Conservation (phyloP, 768 basidiomycete species). For the Phanerodontia chrysosporium region DNA sequence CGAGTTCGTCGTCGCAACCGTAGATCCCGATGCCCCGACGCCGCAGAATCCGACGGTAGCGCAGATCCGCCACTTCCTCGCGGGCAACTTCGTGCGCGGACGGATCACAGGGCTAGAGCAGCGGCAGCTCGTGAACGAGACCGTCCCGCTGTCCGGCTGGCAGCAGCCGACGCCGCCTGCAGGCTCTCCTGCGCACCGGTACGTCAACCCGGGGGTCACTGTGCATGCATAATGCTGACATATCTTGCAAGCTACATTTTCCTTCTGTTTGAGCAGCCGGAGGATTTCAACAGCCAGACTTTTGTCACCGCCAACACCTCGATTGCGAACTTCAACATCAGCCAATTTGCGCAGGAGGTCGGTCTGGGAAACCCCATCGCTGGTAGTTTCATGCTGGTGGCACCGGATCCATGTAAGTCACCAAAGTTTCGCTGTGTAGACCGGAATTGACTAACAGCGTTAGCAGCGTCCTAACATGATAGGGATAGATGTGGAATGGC, state of each 20-base stretch:
- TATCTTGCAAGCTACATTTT: slow-evolving; percentile 30
- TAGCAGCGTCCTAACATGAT: too few species aligned
- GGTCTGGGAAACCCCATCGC: slow-evolving; percentile 27
- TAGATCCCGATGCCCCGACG: slow-evolving; percentile 31
- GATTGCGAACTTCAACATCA: slow-evolving; percentile 28
- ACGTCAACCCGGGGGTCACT: too few species aligned
- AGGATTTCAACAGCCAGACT: slow-evolving; percentile 16
- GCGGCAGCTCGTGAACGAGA: slow-evolving; percentile 22
- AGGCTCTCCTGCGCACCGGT: slow-evolving; percentile 30
- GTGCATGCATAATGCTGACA: too few species aligned
- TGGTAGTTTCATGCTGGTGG: slow-evolving; percentile 29
- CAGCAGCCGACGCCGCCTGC: slow-evolving; percentile 27
- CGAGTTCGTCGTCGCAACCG: slow-evolving; percentile 27
- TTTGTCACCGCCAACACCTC: slow-evolving; percentile 27
- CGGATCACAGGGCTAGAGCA: not conserved
- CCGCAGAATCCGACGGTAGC: slow-evolving; percentile 24
- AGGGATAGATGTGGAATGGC: too few species aligned
- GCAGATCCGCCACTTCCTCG: slow-evolving; percentile 29
- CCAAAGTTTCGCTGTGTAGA: too few species aligned
- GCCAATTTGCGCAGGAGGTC: slow-evolving; percentile 24
- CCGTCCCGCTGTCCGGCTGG: slow-evolving; percentile 27
- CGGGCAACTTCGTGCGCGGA: slow-evolving; percentile 18
- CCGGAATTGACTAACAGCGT: too few species aligned
- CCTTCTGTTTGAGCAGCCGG: slow-evolving; percentile 28
- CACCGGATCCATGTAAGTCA: slow-evolving; percentile 12